A percentile compares a stretch with the other conserved stretches of the same genome.
Evolutionary conservation across 2,329 filamentous ascomycete species (phyloP).

Genomic region (Fusarium circinatum): DNA sequence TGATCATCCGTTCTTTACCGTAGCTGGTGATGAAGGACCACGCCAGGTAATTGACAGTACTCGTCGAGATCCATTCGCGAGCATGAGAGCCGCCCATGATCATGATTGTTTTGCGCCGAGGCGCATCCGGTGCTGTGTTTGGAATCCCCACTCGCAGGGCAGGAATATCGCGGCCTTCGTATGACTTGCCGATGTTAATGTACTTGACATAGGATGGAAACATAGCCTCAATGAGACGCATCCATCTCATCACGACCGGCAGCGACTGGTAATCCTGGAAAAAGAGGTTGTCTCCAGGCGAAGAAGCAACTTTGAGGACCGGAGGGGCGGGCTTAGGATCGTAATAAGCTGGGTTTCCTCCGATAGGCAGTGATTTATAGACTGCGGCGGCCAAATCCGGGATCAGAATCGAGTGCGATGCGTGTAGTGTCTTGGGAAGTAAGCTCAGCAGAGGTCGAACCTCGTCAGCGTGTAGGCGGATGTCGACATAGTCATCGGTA

Average conservation of each 20-base stretch:
- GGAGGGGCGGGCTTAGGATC: slow-evolving; percentile 44
- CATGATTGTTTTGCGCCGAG: slow-evolving; percentile 78
- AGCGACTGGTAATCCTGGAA: slow-evolving; percentile 93
- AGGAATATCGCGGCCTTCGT: slow-evolving; percentile 86
- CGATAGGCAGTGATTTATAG: slow-evolving; percentile 60
- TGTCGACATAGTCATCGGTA: slow-evolving; percentile 83
- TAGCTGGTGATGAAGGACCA: slow-evolving; percentile 89
- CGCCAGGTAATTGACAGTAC: slow-evolving; percentile 89
- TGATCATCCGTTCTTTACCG: slow-evolving; percentile 76
- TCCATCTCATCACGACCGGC: slow-evolving; percentile 86
- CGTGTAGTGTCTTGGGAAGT: slow-evolving; percentile 78
- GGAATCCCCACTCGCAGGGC: slow-evolving; percentile 79
- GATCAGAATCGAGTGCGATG: slow-evolving; percentile 79
- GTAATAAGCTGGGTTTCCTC: slow-evolving; percentile 21
- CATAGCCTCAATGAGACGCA: slow-evolving; percentile 88
- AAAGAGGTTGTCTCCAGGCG: slow-evolving; percentile 76
- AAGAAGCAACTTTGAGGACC: slow-evolving; percentile 46
- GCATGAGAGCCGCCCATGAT: slow-evolving; percentile 90
- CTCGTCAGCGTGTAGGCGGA: slow-evolving; percentile 79
- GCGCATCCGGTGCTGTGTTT: slow-evolving; percentile 53
- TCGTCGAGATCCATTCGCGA: slow-evolving; percentile 95
- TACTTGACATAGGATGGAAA: slow-evolving; percentile 83
- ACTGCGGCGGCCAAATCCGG: slow-evolving; percentile 82
- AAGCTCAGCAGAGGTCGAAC: slow-evolving; percentile 82
- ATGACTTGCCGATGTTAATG: slow-evolving; percentile 83